These are phyloP conservation scores for Naematelia aurantialba DNA, from an alignment of 768 basidiomycete genomes.

Conservation along the genomic window DNA sequence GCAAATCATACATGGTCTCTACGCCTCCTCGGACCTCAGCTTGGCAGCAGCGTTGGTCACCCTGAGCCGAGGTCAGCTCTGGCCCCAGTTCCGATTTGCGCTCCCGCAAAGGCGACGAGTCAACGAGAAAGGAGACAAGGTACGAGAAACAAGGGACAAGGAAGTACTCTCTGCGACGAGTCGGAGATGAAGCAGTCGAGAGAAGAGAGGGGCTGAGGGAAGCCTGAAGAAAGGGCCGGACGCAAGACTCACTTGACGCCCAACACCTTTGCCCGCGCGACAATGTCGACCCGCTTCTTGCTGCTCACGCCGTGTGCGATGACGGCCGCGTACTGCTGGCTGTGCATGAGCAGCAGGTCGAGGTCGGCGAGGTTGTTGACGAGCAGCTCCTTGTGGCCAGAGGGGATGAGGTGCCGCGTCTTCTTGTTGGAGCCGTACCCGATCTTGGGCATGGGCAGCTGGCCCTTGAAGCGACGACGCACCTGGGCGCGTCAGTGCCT, in stretches of 20 bases:
- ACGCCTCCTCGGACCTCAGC: conserved; percentile 84
- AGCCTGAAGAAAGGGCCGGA: no score
- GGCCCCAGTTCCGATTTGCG: no score
- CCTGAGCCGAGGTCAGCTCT: conserved; percentile 28
- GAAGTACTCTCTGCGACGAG: no score
- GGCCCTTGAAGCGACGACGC: conserved; percentile 65
- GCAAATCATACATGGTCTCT: conserved; percentile 26
- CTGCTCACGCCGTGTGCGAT: conserved; percentile 95
- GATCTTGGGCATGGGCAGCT: conserved; percentile 94
- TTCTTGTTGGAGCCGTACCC: conserved; percentile 87
- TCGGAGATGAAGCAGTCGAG: no score
- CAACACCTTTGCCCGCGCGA: conserved; percentile 66
- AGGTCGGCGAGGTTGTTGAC: conserved; percentile 91
- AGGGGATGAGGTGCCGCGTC: conserved; percentile 94
- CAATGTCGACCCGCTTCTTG: conserved; percentile 85
- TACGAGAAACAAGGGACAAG: background rate
- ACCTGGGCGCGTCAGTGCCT: conserved; percentile 30
- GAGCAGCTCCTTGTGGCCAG: conserved; percentile 91
- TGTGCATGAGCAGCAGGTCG: conserved; percentile 96
- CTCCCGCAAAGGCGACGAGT: no score
- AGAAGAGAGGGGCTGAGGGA: no score
- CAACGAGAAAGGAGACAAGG: no score
- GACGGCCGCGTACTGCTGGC: conserved; percentile 90
- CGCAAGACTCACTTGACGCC: conserved; percentile 69
- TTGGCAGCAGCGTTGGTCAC: conserved; percentile 89